Percentiles rank a stretch among this genome's conserved stretches.
phyloP scores from a whole-genome alignment of 1,284 basidiomycete species.

The Cryptococcus sp. region DNA sequence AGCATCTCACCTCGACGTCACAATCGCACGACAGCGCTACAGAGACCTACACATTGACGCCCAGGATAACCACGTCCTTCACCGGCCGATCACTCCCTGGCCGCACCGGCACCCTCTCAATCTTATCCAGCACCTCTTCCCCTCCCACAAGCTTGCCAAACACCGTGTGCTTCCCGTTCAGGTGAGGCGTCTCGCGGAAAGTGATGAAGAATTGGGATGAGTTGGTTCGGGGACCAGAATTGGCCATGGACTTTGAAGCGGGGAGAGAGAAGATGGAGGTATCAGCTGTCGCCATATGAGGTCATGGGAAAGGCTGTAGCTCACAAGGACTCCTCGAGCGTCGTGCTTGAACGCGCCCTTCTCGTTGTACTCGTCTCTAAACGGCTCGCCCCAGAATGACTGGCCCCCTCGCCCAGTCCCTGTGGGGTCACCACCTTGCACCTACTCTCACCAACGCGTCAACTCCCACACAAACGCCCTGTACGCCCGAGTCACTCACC shows the following conservation, averaged over 20 bases:
- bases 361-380: conserved; percentile 84
- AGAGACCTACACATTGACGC: conserved; percentile 43
- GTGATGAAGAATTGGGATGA: conserved; percentile 89
- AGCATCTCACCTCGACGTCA: too few species aligned
- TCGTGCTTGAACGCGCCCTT: conserved; percentile 84
- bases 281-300: background rate
- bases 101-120: conserved; percentile 78
- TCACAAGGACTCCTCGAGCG: conserved; percentile 64
- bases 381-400: conserved; percentile 92
- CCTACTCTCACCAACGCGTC: conserved; percentile 51
- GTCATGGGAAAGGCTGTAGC: conserved; percentile 6
- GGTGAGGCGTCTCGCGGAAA: conserved; percentile 72
- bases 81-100: conserved; percentile 78
- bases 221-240: conserved; percentile 63
- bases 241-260: conserved; percentile 69
- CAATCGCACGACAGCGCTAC: too few species aligned
- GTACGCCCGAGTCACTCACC: conserved; percentile 55
- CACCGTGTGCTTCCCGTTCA: conserved; percentile 69
- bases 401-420: conserved; percentile 91
- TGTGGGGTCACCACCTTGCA: conserved; percentile 94
- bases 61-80: conserved; percentile 65
- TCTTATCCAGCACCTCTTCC: conserved; percentile 76
- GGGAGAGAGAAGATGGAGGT: background rate
- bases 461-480: background rate
- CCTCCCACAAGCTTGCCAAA: conserved; percentile 96